Conservation (phyloP, 768 basidiomycete species). For the Jaapia argillacea region DNA sequence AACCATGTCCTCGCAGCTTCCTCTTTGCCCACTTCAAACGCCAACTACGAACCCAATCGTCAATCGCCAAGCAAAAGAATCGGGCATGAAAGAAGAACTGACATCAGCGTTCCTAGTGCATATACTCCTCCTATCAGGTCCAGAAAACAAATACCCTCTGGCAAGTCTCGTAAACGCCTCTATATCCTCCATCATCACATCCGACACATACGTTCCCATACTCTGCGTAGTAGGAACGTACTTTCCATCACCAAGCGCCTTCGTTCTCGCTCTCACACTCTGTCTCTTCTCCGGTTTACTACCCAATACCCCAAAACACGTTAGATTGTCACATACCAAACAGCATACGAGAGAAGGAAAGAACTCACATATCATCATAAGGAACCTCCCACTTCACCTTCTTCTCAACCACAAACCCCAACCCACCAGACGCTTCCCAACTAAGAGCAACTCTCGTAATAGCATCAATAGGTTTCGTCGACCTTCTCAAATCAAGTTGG, state of each 20-base stretch:
- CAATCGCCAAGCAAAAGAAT: background rate
- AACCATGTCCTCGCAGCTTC: slow-evolving; percentile 60
- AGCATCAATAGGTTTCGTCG: slow-evolving; percentile 54
- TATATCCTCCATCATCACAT: slow-evolving; percentile 21
- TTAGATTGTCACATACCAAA: too few relatives aligned
- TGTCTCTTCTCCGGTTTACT: too few relatives aligned
- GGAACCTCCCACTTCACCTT: slow-evolving; percentile 50
- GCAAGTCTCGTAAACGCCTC: slow-evolving; percentile 54
- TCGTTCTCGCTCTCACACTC: slow-evolving; percentile 31
- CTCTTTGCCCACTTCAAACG: slow-evolving; percentile 45
- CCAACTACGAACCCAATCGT: slow-evolving; percentile 30
- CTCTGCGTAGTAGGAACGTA: slow-evolving; percentile 44
- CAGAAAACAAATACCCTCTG: slow-evolving; percentile 46
- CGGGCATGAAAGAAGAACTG: slow-evolving; percentile 4
- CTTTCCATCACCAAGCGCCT: slow-evolving; percentile 49
- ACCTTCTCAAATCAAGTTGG: slow-evolving; percentile 64
- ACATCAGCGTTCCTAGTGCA: slow-evolving; percentile 58
- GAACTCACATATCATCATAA: slow-evolving; percentile 68
- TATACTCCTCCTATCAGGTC: slow-evolving; percentile 16
- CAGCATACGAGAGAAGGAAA: too few relatives aligned
- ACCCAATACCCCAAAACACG: too few relatives aligned
- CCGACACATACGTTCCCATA: slow-evolving; percentile 36
- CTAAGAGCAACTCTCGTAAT: slow-evolving; percentile 52
- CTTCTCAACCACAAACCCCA: slow-evolving; percentile 56
- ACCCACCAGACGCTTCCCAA: slow-evolving; percentile 56